phyloP scores from a whole-genome alignment of 1,284 basidiomycete genomes.

The Boletus sp. region DNA sequence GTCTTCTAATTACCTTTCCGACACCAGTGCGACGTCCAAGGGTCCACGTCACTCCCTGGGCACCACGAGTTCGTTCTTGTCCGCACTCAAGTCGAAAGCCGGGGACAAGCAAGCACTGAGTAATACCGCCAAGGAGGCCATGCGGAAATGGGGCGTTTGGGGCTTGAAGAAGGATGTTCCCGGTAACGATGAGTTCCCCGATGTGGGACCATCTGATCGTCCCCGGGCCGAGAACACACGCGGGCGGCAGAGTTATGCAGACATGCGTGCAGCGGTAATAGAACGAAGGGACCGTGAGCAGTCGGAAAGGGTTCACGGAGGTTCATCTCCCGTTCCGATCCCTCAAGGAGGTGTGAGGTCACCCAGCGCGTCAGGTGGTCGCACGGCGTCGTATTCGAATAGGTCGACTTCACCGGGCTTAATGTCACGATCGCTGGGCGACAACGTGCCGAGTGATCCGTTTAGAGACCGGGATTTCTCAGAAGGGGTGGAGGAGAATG shows the following conservation, averaged over 20 bases:
- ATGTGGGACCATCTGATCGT: slow-evolving; percentile 47
- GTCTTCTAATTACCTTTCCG: slow-evolving; percentile 29
- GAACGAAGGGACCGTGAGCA: slow-evolving; percentile 58
- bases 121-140: slow-evolving; percentile 80
- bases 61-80: slow-evolving; percentile 60
- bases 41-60: slow-evolving; percentile 39
- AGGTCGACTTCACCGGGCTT: slow-evolving; percentile 36
- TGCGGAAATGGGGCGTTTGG: slow-evolving; percentile 90
- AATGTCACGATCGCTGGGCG: slow-evolving; percentile 40
- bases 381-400: slow-evolving; percentile 24
- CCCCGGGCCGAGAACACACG: slow-evolving; percentile 40
- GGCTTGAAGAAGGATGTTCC: slow-evolving; percentile 58
- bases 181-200: slow-evolving; percentile 47
- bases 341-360: slow-evolving; percentile 34
- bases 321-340: slow-evolving; percentile 39
- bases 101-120: slow-evolving; percentile 83
- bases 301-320: slow-evolving; percentile 30
- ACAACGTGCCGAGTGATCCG: slow-evolving; percentile 23
- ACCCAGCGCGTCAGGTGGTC: slow-evolving; percentile 34
- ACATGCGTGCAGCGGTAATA: slow-evolving; percentile 70
- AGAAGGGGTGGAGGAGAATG: slow-evolving; percentile 31
- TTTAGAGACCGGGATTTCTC: slow-evolving; percentile 37
- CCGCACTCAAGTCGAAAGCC: slow-evolving; percentile 75
- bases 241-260: slow-evolving; percentile 65
- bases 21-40: slow-evolving; percentile 35